A percentile compares a stretch with the other conserved stretches of the same genome.
phyloP scores from a whole-genome alignment of 176 grass and related monocot species.

The Cymbopogon citratus region DNA sequence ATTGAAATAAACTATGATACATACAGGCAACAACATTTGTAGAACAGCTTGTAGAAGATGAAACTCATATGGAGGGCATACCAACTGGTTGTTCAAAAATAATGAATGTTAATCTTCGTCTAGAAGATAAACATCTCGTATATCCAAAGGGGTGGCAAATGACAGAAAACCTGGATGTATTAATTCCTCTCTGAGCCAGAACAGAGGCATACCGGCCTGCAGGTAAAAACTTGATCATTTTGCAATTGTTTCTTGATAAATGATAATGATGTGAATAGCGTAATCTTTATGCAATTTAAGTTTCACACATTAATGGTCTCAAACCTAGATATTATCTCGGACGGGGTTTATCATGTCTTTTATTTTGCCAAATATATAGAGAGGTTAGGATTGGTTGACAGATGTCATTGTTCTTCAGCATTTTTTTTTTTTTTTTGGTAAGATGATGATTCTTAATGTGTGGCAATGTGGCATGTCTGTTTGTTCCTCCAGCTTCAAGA shows the following conservation, averaged over 20 bases:
- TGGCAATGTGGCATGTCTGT: not conserved
- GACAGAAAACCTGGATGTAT: constrained; percentile 36
- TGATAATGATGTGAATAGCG: not conserved
- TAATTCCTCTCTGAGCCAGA: constrained; percentile 16
- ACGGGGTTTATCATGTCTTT: not conserved
- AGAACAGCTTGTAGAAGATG: constrained; percentile 66
- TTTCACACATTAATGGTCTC: not conserved
- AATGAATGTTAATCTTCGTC: constrained; percentile 53
- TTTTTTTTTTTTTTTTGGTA: not conserved
- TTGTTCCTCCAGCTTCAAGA: not conserved
- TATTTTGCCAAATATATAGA: not conserved
- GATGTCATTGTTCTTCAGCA: not conserved
- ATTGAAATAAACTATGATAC: constrained; percentile 7
- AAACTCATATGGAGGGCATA: constrained; percentile 64
- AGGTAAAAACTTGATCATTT: constrained; percentile 21
- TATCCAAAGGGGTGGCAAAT: constrained; percentile 46
- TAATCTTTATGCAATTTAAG: not conserved
- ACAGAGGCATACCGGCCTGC: not conserved
- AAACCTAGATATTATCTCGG: not conserved
- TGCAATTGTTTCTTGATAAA: not conserved
- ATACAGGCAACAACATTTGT: constrained; percentile 57
- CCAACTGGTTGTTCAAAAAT: constrained; percentile 52
- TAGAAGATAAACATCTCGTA: constrained; percentile 37
- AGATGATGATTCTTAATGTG: not conserved
- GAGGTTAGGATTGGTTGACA: not conserved